phyloP scores from a whole-genome alignment of 306 rosid genomes.

The Casuarina glauca region DNA sequence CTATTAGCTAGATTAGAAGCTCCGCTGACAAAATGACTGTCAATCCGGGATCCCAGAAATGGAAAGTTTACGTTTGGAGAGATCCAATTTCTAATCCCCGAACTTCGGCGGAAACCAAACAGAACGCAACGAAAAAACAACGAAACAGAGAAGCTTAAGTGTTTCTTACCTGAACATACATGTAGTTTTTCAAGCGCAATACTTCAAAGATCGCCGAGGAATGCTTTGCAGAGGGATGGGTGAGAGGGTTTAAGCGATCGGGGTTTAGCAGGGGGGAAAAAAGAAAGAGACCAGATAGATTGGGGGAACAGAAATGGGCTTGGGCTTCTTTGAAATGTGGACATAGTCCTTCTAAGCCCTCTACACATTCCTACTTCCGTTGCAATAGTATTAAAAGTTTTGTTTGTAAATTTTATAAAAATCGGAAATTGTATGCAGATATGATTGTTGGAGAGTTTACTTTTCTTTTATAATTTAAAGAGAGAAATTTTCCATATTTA shows the following conservation, averaged over 20 bases:
- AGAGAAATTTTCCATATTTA: too few species aligned
- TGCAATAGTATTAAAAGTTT: too few species aligned
- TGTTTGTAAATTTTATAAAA: too few species aligned
- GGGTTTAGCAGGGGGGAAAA: neutral
- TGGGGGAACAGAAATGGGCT: neutral
- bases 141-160: neutral
- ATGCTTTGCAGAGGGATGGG: neutral
- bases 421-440: too few species aligned
- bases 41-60: neutral
- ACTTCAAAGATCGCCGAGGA: neutral
- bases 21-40: neutral
- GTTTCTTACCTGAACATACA: slow-evolving; percentile 8
- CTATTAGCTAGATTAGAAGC: neutral
- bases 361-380: too few species aligned
- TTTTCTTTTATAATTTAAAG: too few species aligned
- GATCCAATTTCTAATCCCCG: neutral
- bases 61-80: neutral
- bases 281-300: neutral
- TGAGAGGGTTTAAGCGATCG: neutral
- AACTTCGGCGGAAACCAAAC: neutral
- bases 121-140: neutral
- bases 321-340: neutral
- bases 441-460: too few species aligned
- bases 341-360: too few species aligned
- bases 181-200: neutral